Percentiles rank a stretch among this genome's conserved stretches.
phyloP scores from a whole-genome alignment of 495 filamentous ascomycete species.

The Penicillium maclennaniae region DNA sequence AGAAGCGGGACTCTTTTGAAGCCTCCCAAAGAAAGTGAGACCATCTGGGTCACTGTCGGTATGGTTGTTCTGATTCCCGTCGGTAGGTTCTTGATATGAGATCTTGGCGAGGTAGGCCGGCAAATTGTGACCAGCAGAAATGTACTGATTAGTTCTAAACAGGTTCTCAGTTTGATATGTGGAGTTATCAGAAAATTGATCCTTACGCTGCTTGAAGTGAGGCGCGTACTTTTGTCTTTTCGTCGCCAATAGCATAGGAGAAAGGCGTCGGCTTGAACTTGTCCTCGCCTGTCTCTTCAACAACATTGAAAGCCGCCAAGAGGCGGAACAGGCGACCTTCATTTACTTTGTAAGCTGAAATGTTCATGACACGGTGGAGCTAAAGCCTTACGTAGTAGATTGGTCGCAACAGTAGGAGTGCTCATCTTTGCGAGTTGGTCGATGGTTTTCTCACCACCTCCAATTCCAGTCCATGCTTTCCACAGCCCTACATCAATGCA shows the following conservation, averaged over 20 bases:
- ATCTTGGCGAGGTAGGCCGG: slow-evolving; percentile 37
- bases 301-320: slow-evolving; percentile 33
- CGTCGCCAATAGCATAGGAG: slow-evolving; percentile 34
- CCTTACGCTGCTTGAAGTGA: slow-evolving; percentile 36
- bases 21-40: slow-evolving; percentile 33
- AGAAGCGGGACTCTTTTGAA: slow-evolving; percentile 26
- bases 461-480: slow-evolving; percentile 22
- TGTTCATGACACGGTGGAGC: too few relatives aligned
- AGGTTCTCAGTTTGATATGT: too few relatives aligned
- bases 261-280: slow-evolving; percentile 34
- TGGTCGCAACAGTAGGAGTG: slow-evolving; percentile 17
- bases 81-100: slow-evolving; percentile 32
- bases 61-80: slow-evolving; percentile 28
- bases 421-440: slow-evolving; percentile 21
- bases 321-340: slow-evolving; percentile 41
- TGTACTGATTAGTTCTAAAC: slow-evolving; percentile 26
- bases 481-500: slow-evolving; percentile 27
- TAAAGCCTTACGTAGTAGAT: slow-evolving; percentile 13
- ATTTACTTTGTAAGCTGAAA: background rate
- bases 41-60: slow-evolving; percentile 29
- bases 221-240: slow-evolving; percentile 30
- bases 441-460: slow-evolving; percentile 24
- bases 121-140: slow-evolving; percentile 21
- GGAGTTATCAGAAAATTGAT: background rate
- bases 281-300: slow-evolving; percentile 35